phyloP scores from a whole-genome alignment of 2,329 filamentous ascomycete genomes.

The Podosphaera xanthii region DNA sequence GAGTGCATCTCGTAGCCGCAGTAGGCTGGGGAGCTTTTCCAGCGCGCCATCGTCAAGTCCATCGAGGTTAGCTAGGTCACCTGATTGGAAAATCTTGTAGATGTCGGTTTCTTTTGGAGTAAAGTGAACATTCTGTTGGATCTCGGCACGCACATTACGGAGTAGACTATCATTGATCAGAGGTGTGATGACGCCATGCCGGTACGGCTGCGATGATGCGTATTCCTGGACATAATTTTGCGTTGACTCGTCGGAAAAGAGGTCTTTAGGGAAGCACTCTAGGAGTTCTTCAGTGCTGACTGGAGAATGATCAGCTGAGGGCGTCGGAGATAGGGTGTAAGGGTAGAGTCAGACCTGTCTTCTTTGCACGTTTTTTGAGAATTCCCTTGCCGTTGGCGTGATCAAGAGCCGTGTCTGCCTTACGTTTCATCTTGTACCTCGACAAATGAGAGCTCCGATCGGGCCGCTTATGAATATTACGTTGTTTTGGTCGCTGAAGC shows the following conservation, averaged over 20 bases:
- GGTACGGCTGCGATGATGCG: slow-evolving; percentile 49
- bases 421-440: slow-evolving; percentile 29
- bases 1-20: slow-evolving; percentile 76
- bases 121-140: slow-evolving; percentile 77
- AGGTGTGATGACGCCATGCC: slow-evolving; percentile 69
- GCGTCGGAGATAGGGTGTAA: slow-evolving; percentile 2
- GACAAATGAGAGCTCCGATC: too few species aligned
- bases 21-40: slow-evolving; percentile 67
- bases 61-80: slow-evolving; percentile 88
- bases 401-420: slow-evolving; percentile 25
- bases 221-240: slow-evolving; percentile 37
- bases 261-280: slow-evolving; percentile 35
- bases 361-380: slow-evolving; percentile 29
- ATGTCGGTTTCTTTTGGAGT: slow-evolving; percentile 98
- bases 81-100: slow-evolving; percentile 98
- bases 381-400: slow-evolving; percentile 20
- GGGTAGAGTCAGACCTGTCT: slow-evolving; percentile 15
- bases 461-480: too few species aligned
- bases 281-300: slow-evolving; percentile 14
- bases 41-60: slow-evolving; percentile 74
- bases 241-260: slow-evolving; percentile 38
- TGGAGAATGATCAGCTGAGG: slow-evolving; percentile 7
- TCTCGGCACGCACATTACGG: slow-evolving; percentile 68
- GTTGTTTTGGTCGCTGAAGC: too few species aligned
- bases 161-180: slow-evolving; percentile 65